Evolutionary conservation across 345 rosid species (phyloP), one percentile per base, ranked within the genome.

Genomic region (Gossypium arboreum): DNA sequence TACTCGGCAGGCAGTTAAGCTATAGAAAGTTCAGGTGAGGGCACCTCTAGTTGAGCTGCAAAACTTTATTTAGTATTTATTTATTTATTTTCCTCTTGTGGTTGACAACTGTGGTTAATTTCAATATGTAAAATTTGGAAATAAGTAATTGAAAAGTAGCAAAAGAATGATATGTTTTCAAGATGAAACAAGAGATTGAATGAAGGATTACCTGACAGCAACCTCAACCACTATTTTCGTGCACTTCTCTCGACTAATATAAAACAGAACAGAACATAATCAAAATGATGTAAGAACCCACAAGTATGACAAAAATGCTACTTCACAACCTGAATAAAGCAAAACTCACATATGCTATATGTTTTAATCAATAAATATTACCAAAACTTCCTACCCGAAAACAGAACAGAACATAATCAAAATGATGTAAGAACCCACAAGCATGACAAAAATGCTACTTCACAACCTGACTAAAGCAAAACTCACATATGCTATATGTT

Each of bases 21-120:
- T 39, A n/a, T 15, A 57, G 47, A 48, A 41, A n/a, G 51, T 47
- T 62, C 13, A 13, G 57, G 18, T 62, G n/a, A 13, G 57, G 18
- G 4, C 20, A 44, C 78, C 60, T 34, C 41, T 41, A 41, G n/a
- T 73, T 70, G 47, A 72, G 64, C 69, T 56, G 68, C 12, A 75
- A 39, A 75, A 63, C 66, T 69, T 22, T 18, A 65, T 50, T 24
- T 57, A 34, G 24, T 43, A 41, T 41, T 64, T 55, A 8, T 55
- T 57, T 20, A 7, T 57, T 55, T 34, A 16, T 39, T 68, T 71
- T 6, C 24, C 44, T 24, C 47, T 18, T 54, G 34, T 16, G 11
- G 74, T 27, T 52, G 20, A 50, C 29, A 71, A 54, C 45, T 54
- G 45, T 56, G 55, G 4, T 65, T 56, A 13, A 1, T 65, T 22